Evolutionary conservation across 495 filamentous ascomycete species (phyloP).

Genomic region (Parathielavia hyrcaniae): DNA sequence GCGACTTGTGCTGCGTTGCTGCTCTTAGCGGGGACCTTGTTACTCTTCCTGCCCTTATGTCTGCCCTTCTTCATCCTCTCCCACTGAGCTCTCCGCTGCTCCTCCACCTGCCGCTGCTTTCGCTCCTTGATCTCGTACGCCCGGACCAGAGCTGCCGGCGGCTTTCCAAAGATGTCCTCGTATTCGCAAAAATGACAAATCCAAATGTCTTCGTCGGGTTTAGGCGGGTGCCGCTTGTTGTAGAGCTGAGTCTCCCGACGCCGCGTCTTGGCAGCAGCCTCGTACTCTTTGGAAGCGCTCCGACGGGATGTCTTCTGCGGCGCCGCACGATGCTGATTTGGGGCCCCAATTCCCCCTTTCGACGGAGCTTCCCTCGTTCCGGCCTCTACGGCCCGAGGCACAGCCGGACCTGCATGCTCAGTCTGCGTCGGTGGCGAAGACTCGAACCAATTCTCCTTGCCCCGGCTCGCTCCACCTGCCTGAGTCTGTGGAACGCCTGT

Average conservation of each 20-base stretch:
- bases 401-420: neutral
- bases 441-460: slow-evolving; percentile 20
- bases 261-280: slow-evolving; percentile 34
- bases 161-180: slow-evolving; percentile 74
- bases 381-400: slow-evolving; percentile 4
- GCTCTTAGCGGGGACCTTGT: slow-evolving; percentile 60
- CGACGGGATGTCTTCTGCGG: slow-evolving; percentile 20
- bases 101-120: slow-evolving; percentile 69
- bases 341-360: neutral
- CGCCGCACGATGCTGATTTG: slow-evolving; percentile 12
- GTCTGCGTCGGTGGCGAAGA: slow-evolving; percentile 12
- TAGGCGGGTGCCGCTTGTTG: slow-evolving; percentile 70
- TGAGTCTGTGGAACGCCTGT: slow-evolving; percentile 11
- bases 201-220: slow-evolving; percentile 75
- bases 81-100: slow-evolving; percentile 74
- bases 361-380: slow-evolving; percentile 15
- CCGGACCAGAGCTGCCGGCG: slow-evolving; percentile 76
- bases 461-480: slow-evolving; percentile 7
- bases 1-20: slow-evolving; percentile 25
- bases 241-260: slow-evolving; percentile 42
- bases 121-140: slow-evolving; percentile 94
- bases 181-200: slow-evolving; percentile 93
- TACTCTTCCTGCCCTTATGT: slow-evolving; percentile 67
- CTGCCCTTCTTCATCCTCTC: slow-evolving; percentile 96
- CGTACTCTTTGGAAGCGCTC: slow-evolving; percentile 20